Percentiles rank a stretch among this genome's conserved stretches.
These are phyloP conservation scores for Penicillium paxilli DNA, from an alignment of 495 filamentous ascomycete genomes.

Conservation along the genomic window DNA sequence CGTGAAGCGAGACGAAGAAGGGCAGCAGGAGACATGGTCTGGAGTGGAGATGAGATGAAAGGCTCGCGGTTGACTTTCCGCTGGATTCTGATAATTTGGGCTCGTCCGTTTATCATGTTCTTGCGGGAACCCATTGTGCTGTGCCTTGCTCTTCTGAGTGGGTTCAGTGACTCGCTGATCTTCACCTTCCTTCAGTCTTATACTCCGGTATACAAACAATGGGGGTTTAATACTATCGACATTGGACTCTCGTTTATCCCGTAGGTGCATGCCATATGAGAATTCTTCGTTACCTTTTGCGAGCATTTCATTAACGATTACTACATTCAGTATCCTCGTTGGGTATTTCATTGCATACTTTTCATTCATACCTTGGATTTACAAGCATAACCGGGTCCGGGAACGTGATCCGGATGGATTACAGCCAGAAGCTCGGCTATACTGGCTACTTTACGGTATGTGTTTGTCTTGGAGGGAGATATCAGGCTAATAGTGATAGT, in stretches of 20 bases:
- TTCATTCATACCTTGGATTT: conserved; percentile 65
- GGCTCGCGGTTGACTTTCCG: conserved; percentile 48
- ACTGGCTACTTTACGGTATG: conserved; percentile 50
- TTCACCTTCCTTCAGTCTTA: conserved; percentile 78
- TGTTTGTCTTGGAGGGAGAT: not conserved
- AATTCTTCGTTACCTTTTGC: too few relatives aligned
- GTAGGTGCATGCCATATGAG: too few relatives aligned
- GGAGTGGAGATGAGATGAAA: conserved; percentile 64
- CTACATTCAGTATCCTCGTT: conserved; percentile 46
- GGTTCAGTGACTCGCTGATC: conserved; percentile 79
- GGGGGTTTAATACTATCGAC: conserved; percentile 56
- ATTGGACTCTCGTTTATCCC: conserved; percentile 65
- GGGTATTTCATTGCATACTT: conserved; percentile 67
- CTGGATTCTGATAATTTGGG: conserved; percentile 62
- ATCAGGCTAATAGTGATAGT: conserved; percentile 25
- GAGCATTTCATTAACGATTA: too few relatives aligned
- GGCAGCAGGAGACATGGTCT: conserved; percentile 55
- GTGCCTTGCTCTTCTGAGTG: conserved; percentile 67
- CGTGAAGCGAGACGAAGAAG: conserved; percentile 63
- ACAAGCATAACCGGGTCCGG: conserved; percentile 45
- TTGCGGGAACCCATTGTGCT: conserved; percentile 75
- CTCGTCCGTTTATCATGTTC: conserved; percentile 78
- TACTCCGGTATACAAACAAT: conserved; percentile 63
- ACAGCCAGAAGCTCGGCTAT: conserved; percentile 58
- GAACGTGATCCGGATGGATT: conserved; percentile 51